These are phyloP conservation scores for Amylocarpus encephaloides DNA, from an alignment of 2,329 filamentous ascomycete genomes.

Conservation along the genomic window DNA sequence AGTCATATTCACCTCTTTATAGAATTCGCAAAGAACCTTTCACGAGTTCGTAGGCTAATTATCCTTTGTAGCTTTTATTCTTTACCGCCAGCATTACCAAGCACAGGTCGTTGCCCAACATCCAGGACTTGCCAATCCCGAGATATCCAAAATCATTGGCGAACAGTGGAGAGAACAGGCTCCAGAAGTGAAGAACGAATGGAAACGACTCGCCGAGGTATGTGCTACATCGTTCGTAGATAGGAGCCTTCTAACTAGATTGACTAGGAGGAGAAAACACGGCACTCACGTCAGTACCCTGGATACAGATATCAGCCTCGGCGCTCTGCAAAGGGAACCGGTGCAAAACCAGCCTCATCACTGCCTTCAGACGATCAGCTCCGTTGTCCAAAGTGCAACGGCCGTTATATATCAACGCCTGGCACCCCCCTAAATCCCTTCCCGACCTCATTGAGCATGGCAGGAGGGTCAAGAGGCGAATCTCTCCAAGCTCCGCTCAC, in stretches of 20 bases:
- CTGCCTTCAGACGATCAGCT: slow-evolving; percentile 42
- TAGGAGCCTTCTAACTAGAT: neutral
- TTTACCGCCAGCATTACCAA: slow-evolving; percentile 93
- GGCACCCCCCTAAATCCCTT: slow-evolving; percentile 30
- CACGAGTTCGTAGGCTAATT: slow-evolving; percentile 27
- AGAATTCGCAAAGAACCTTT: slow-evolving; percentile 16
- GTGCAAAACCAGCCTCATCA: slow-evolving; percentile 22
- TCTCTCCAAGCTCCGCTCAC: slow-evolving; percentile 19
- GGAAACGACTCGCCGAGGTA: slow-evolving; percentile 84
- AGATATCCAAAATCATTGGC: slow-evolving; percentile 96
- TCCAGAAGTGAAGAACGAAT: slow-evolving; percentile 69
- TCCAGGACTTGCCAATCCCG: slow-evolving; percentile 87
- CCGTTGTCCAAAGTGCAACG: slow-evolving; percentile 66
- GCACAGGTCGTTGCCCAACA: slow-evolving; percentile 72
- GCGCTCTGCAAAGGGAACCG: slow-evolving; percentile 28
- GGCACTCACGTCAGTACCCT: slow-evolving; percentile 84
- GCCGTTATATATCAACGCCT: slow-evolving; percentile 35
- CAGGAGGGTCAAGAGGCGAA: slow-evolving; percentile 13
- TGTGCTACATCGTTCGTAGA: slow-evolving; percentile 12
- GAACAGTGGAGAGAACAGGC: slow-evolving; percentile 75
- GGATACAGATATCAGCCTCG: slow-evolving; percentile 87
- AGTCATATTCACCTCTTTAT: slow-evolving; percentile 18
- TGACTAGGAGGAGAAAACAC: slow-evolving; percentile 72
- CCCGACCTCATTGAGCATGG: slow-evolving; percentile 17
- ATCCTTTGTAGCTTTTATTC: slow-evolving; percentile 73